Conservation (phyloP, 2,329 filamentous ascomycete genomes). For the Pyrenochaeta sp. region DNA sequence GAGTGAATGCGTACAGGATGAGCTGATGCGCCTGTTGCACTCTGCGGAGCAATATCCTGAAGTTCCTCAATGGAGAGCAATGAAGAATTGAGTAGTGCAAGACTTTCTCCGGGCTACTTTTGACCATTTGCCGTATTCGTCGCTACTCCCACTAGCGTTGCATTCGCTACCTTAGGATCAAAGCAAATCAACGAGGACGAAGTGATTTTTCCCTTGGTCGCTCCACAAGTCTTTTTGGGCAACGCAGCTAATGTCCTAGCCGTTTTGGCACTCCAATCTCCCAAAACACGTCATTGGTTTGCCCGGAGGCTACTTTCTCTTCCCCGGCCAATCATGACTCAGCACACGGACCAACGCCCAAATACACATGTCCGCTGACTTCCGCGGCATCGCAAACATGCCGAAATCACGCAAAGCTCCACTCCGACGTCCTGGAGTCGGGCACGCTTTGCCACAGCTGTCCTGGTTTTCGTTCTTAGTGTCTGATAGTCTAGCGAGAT, state of each 20-base stretch:
- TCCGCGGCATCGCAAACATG: background rate
- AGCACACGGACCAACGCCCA: background rate
- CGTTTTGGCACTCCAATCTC: background rate
- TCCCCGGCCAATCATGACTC: slow-evolving; percentile 2
- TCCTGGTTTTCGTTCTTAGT: background rate
- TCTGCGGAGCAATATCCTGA: background rate
- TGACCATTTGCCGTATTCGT: background rate
- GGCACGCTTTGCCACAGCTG: background rate
- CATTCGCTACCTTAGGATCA: background rate
- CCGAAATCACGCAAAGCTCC: slow-evolving; percentile 1
- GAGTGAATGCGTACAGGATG: background rate
- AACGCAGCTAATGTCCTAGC: background rate
- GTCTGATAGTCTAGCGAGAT: background rate
- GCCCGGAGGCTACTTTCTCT: background rate
- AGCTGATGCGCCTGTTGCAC: background rate
- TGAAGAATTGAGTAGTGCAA: background rate
- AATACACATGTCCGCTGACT: background rate
- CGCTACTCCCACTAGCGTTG: background rate
- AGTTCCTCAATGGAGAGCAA: background rate
- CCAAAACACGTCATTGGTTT: background rate
- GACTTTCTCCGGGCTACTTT: background rate
- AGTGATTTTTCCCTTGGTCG: background rate
- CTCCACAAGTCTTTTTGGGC: background rate
- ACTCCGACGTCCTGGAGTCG: background rate
- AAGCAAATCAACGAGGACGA: background rate